Evolutionary conservation across 257 asterid genomes (phyloP), one percentile per base, ranked within the genome.

Genomic region (Nicotiana paniculata): DNA sequence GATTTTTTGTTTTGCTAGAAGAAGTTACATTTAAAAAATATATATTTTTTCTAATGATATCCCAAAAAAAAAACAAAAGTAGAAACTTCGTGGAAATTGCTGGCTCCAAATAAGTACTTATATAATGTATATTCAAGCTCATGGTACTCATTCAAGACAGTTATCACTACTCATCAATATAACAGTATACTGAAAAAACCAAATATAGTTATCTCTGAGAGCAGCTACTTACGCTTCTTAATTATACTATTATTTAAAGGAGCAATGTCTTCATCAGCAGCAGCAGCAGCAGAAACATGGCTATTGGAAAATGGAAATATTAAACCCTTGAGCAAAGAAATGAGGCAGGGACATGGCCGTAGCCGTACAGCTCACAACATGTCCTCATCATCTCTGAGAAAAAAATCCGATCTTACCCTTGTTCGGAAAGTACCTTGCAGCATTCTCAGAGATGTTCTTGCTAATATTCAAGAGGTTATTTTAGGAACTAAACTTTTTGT

Each of bases 311-410:
- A 89, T 79, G 97, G 97, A 18, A 89, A 77, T 46, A 55, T 82
- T 2, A 93, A 89, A 85, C 74, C 62, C 0, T 74, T 91, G 80
- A 90, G 88, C 86, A 89, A 85, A 83, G 97, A 91, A n/a, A 69
- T 80, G 89, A 85, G 82, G 59, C 88, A 89, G 28, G 93, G 92
- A 4, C 83, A 82, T n/a, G 82, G 83, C 0, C 81, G 83, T 35
- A 83, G 87, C 39, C 90, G 97, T 0, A 91, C 97, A 0, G 97
- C 97, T 0, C 97, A 94, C 79, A 89, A 91, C 79, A 78, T 91
- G 88, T 94, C 97, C 2, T 88, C 98, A 0, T 85, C 97, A 4
- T 92, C 98, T 4, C 92, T 96, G 7, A 90, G 97, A 9, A 93
- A 92, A 87, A 94, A 91, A 66, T 93, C 98, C 61, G 97, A 93